Percentiles rank a stretch among this genome's conserved stretches.
These are phyloP conservation scores for Elaphomyces granulatus DNA, from an alignment of 495 filamentous ascomycete genomes.

Conservation along the genomic window DNA sequence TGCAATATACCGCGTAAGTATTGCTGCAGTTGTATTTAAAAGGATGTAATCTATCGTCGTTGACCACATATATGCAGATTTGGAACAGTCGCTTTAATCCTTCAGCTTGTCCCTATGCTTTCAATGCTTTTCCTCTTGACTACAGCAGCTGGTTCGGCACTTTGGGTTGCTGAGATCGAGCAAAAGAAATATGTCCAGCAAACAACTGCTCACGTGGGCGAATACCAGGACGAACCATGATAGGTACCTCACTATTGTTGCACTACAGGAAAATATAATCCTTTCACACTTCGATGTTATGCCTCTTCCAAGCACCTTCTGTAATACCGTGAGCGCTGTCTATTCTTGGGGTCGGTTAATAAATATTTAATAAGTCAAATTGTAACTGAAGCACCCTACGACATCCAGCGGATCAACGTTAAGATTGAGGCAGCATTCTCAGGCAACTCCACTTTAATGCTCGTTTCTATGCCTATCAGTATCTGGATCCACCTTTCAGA, in stretches of 20 bases:
- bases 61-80: constrained; percentile 33
- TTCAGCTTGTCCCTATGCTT: constrained; percentile 48
- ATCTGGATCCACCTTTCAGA: no score
- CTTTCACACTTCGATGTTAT: not conserved
- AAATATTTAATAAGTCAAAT: no score
- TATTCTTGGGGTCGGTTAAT: no score
- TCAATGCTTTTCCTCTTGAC: constrained; percentile 57
- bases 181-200: constrained; percentile 24
- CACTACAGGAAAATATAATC: constrained; percentile 12
- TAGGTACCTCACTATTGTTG: constrained; percentile 1
- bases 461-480: no score
- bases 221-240: constrained; percentile 21
- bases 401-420: no score
- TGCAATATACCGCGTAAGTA: constrained; percentile 50
- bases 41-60: no score
- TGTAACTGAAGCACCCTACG: no score
- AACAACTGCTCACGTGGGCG: constrained; percentile 11
- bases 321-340: no score
- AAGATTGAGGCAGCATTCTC: no score
- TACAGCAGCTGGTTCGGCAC: constrained; percentile 45
- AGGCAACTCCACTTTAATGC: no score
- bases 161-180: constrained; percentile 49
- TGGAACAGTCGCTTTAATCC: constrained; percentile 42
- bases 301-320: no score
- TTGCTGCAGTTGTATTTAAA: no score